Percentiles rank a stretch among this genome's conserved stretches.
Conservation (phyloP, 2,329 filamentous ascomycete genomes). For the Didymella glomerata region DNA sequence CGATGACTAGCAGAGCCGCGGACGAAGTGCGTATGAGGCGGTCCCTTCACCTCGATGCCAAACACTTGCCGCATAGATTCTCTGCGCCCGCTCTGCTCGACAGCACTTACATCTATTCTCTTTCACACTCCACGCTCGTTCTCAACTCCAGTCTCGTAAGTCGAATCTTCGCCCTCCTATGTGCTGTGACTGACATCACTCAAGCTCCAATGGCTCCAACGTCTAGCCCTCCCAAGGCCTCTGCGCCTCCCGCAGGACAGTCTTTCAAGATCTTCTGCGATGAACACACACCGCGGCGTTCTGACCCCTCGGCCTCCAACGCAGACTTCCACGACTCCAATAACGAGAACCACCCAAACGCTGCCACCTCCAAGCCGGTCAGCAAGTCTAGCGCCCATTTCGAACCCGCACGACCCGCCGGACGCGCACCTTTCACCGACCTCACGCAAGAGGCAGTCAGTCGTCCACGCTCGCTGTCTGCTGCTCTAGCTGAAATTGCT, state of each 20-base stretch:
- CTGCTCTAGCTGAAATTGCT: conserved; percentile 7
- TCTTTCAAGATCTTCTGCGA: conserved; percentile 11
- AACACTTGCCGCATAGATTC: neutral
- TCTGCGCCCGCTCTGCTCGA: neutral
- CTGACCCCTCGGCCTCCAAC: neutral
- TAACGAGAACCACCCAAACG: conserved; percentile 3
- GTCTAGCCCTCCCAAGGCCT: neutral
- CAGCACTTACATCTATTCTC: neutral
- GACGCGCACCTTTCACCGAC: conserved; percentile 3
- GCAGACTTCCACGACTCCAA: neutral
- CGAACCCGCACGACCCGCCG: neutral
- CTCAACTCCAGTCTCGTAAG: neutral
- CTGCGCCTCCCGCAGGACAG: neutral
- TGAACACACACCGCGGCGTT: neutral
- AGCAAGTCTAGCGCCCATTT: neutral
- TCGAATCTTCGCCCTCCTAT: neutral
- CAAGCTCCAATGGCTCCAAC: conserved; percentile 3
- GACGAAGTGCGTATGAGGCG: neutral
- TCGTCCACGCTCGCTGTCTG: conserved; percentile 6
- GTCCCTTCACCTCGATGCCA: conserved; percentile 10
- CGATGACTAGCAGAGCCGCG: neutral
- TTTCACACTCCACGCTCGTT: neutral
- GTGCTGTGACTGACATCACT: neutral
- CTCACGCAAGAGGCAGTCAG: neutral
- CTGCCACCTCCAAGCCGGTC: neutral